phyloP scores from a whole-genome alignment of 805 yeast species.

The Wickerhamiella shivajii region DNA sequence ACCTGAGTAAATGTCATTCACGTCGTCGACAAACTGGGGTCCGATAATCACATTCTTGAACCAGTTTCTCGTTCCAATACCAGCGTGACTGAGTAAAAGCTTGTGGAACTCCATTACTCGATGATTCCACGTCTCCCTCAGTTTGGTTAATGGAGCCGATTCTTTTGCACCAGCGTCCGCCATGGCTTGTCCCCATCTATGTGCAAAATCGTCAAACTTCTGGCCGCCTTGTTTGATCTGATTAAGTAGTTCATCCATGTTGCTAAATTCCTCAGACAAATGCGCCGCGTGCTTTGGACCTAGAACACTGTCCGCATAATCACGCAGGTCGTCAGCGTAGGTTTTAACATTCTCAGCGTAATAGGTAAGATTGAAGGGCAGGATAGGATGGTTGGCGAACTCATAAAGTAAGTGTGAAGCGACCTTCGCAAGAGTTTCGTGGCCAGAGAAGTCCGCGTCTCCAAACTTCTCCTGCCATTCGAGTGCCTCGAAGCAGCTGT shows the following conservation, averaged over 20 bases:
- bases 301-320: slow-evolving; percentile 21
- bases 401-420: slow-evolving; percentile 40
- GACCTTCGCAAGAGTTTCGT: slow-evolving; percentile 40
- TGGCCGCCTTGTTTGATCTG: neutral
- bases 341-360: slow-evolving; percentile 33
- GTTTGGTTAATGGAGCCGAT: slow-evolving; percentile 36
- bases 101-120: slow-evolving; percentile 43
- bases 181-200: neutral
- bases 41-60: slow-evolving; percentile 58
- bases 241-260: slow-evolving; percentile 27
- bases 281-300: slow-evolving; percentile 5
- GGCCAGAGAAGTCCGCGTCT: slow-evolving; percentile 44
- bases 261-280: slow-evolving; percentile 29
- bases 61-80: slow-evolving; percentile 41
- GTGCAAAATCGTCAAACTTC: slow-evolving; percentile 52
- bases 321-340: slow-evolving; percentile 34
- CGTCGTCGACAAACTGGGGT: slow-evolving; percentile 45
- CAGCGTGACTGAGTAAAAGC: slow-evolving; percentile 32
- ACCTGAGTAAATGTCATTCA: slow-evolving; percentile 34
- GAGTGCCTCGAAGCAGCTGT: slow-evolving; percentile 52
- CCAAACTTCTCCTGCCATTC: slow-evolving; percentile 36
- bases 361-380: slow-evolving; percentile 48
- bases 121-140: slow-evolving; percentile 76
- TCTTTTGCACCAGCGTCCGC: neutral
- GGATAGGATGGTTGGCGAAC: slow-evolving; percentile 58